phyloP scores from a whole-genome alignment of 345 rosid genomes.

The Sisymbrium altissimum region DNA sequence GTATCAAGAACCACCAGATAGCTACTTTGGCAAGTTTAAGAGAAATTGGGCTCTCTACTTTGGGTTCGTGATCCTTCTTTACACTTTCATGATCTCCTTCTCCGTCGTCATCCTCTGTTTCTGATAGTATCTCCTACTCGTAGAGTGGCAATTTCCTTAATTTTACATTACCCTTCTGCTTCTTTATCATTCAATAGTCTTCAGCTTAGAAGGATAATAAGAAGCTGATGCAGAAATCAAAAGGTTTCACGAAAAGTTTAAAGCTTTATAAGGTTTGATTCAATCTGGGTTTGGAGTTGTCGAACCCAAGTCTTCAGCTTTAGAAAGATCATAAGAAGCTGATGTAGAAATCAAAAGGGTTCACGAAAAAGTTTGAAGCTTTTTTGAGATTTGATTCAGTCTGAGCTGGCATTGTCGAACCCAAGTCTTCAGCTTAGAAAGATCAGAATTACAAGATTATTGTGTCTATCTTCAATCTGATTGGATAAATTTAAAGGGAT shows the following conservation, averaged over 20 bases:
- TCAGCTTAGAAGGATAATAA: neutral
- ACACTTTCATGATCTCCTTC: constrained; percentile 72
- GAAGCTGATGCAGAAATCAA: neutral
- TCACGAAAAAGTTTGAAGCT: neutral
- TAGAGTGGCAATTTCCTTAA: neutral
- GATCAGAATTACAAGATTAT: too few species aligned
- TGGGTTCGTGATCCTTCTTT: constrained; percentile 82
- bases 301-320: neutral
- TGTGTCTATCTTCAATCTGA: neutral
- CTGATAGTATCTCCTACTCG: constrained; percentile 28
- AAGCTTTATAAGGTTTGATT: neutral
- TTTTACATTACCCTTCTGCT: neutral
- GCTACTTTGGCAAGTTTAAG: constrained; percentile 90
- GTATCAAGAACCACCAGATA: constrained; percentile 95
- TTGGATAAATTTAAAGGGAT: neutral
- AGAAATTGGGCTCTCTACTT: constrained; percentile 96
- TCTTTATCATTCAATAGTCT: constrained; percentile 5
- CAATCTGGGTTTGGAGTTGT: too few species aligned
- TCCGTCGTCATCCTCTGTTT: constrained; percentile 85
- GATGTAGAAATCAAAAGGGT: neutral
- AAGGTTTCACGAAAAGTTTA: neutral
- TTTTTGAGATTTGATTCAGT: too few species aligned
- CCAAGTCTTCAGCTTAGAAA: too few species aligned
- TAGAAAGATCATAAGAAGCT: neutral
- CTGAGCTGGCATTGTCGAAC: too few species aligned